A percentile compares a stretch with the other conserved stretches of the same genome.
phyloP scores from a whole-genome alignment of 305 asterid species.

The Stenogyne calaminthoides region DNA sequence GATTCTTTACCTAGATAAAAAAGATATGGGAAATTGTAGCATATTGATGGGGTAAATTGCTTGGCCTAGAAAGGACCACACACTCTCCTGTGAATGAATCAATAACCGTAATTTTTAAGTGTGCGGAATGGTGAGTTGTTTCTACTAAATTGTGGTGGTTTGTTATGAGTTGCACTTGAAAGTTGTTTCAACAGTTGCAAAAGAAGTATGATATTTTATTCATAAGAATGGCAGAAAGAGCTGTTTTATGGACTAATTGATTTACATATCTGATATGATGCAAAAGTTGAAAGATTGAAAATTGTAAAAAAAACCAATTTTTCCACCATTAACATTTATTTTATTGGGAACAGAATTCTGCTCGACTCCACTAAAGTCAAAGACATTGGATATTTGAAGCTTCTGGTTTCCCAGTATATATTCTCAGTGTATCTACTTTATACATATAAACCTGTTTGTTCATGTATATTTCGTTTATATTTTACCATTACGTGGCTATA shows the following conservation, averaged over 20 bases:
- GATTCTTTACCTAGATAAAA: not conserved
- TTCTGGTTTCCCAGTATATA: slow-evolving; percentile 3
- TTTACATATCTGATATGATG: not conserved
- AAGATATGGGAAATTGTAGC: not conserved
- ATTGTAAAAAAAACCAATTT: not conserved
- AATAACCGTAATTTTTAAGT: not conserved
- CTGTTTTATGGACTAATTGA: slow-evolving; percentile 3
- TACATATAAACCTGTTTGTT: not conserved
- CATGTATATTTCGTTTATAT: slow-evolving; percentile 4
- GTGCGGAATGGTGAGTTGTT: slow-evolving; percentile 1
- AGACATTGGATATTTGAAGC: not conserved
- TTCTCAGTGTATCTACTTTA: slow-evolving; percentile 2
- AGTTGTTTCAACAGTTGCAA: not conserved
- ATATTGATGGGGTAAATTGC: slow-evolving; percentile 1
- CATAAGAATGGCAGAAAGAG: not conserved
- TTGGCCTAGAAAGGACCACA: not conserved
- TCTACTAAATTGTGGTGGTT: not conserved
- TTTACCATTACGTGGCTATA: too few species aligned
- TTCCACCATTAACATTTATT: not conserved
- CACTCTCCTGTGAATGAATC: not conserved
- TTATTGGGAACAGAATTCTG: too few species aligned
- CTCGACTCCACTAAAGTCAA: not conserved
- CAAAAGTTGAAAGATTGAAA: not conserved
- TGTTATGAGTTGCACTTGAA: not conserved
- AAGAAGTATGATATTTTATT: not conserved